Evolutionary conservation across 2,329 filamentous ascomycete genomes (phyloP), one percentile per base, ranked within the genome.

Genomic region (Alternaria triticimaculans): DNA sequence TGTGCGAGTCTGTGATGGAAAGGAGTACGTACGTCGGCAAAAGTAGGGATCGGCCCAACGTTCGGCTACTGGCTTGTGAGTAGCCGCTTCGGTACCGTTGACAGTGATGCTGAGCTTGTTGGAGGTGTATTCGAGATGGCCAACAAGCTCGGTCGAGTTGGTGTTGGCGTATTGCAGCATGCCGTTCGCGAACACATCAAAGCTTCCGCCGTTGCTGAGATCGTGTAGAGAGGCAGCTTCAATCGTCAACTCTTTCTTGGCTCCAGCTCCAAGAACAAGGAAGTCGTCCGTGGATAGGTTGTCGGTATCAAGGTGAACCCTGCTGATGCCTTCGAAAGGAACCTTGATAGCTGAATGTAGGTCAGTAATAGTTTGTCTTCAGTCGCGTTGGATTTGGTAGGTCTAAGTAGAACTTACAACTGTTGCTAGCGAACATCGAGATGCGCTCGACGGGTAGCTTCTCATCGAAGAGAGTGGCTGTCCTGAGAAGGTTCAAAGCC

Each of bases 101-200:
- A 92, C 82, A 6, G 83, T 78, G 64, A 89, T 82, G 55, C 82
- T 83, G 51, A 91, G 78, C 15, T 83, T 82, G 80, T 91, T 91
- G 73, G 87, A 88, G 56, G 83, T 80, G 80, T 86, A 91, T 11
- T 84, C 76, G 3, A 90, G 76, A 48, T 83, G 84, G 11, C 86
- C 88, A 10, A 84, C 77, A 37, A 92, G 83, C 44, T 84, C 80
- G 21, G 83, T 81, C 28, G 88, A 86, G 59, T 85, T 86, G 11
- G 83, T 82, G 48, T 74, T 72, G 11, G 76, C 76, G 37, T 64
- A 78, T 7, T 75, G 76, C 14, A 79, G 64, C 18, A 70, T 41
- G 6, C 90, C 90, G 5, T 80, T 79, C 6, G 88, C 83, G 58
- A 84, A 82, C 53, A 92, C 77, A 58, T 85, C 84, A 72, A 50